Percentiles rank a stretch among this genome's conserved stretches.
Conservation (phyloP, 2,329 filamentous ascomycete species). For the Podosphaera aphanis region DNA sequence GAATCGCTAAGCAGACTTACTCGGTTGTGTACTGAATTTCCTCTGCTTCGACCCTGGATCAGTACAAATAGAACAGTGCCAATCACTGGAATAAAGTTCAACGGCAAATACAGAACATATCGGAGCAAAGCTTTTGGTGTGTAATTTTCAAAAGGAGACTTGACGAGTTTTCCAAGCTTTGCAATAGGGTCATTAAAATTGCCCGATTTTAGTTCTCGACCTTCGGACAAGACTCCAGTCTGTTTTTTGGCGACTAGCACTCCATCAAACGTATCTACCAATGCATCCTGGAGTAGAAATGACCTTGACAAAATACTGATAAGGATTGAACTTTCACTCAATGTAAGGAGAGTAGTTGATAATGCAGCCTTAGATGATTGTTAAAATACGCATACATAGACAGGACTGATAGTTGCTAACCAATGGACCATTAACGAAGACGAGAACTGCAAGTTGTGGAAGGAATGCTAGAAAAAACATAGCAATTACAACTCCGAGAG, state of each 20-base stretch:
- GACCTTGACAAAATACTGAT: slow-evolving; percentile 35
- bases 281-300: slow-evolving; percentile 58
- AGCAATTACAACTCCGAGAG: slow-evolving; percentile 43
- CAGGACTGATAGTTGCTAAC: background rate
- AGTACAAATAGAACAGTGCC: slow-evolving; percentile 63
- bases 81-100: slow-evolving; percentile 82
- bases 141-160: slow-evolving; percentile 32
- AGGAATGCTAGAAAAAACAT: slow-evolving; percentile 81
- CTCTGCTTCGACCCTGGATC: slow-evolving; percentile 34
- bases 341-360: slow-evolving; percentile 44
- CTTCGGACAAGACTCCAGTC: slow-evolving; percentile 42
- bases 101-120: slow-evolving; percentile 48
- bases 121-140: slow-evolving; percentile 42
- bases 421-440: slow-evolving; percentile 65
- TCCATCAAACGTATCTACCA: slow-evolving; percentile 78
- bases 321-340: slow-evolving; percentile 36
- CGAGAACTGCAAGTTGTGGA: slow-evolving; percentile 61
- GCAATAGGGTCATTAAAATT: slow-evolving; percentile 25
- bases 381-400: background rate
- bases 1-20: slow-evolving; percentile 19
- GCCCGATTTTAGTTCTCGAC: slow-evolving; percentile 47
- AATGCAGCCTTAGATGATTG: slow-evolving; percentile 28
- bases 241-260: slow-evolving; percentile 29
- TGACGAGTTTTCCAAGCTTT: slow-evolving; percentile 31
- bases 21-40: slow-evolving; percentile 24